Evolutionary conservation across 352 stramenopile species (phyloP).

Genomic region (Pythium chondricola): DNA sequence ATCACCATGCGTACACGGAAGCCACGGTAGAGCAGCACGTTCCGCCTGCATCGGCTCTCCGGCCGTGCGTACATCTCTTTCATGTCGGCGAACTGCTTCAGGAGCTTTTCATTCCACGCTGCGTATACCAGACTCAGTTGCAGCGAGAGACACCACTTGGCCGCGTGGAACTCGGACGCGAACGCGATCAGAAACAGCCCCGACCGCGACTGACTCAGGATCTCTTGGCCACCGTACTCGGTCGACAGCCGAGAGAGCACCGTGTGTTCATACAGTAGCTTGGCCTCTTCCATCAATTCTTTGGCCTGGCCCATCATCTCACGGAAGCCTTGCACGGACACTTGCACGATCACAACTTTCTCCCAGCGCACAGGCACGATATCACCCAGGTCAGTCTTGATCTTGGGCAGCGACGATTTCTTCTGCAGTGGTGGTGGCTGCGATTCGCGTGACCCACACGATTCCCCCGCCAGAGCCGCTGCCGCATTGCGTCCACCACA

Average conservation of each 20-base stretch:
- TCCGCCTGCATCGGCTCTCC: conserved; percentile 31
- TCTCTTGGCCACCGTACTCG: conserved; percentile 79
- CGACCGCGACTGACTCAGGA: conserved; percentile 65
- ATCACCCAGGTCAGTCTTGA: conserved; percentile 78
- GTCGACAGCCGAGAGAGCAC: conserved; percentile 75
- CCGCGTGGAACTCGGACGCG: conserved; percentile 78
- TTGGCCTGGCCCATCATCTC: conserved; percentile 71
- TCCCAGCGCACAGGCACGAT: conserved; percentile 70
- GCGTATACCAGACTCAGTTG: conserved; percentile 82
- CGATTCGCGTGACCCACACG: no score
- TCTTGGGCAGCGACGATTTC: conserved; percentile 50
- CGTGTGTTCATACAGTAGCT: conserved; percentile 82
- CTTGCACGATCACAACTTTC: conserved; percentile 80
- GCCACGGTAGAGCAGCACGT: conserved; percentile 72
- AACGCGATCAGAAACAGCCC: conserved; percentile 84
- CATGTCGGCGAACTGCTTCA: conserved; percentile 82
- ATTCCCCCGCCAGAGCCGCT: no score
- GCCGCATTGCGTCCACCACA: no score
- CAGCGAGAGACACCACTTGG: conserved; percentile 83
- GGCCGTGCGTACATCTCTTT: conserved; percentile 47
- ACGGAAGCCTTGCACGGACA: conserved; percentile 78
- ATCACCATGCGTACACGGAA: conserved; percentile 87
- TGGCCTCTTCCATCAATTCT: conserved; percentile 84
- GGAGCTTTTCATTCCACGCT: conserved; percentile 81
- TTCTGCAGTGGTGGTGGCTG: conserved; percentile 26